Percentiles rank a stretch among this genome's conserved stretches.
These are phyloP conservation scores for Lolium perenne DNA, from an alignment of 176 grass and related monocot species.

Conservation along the genomic window DNA sequence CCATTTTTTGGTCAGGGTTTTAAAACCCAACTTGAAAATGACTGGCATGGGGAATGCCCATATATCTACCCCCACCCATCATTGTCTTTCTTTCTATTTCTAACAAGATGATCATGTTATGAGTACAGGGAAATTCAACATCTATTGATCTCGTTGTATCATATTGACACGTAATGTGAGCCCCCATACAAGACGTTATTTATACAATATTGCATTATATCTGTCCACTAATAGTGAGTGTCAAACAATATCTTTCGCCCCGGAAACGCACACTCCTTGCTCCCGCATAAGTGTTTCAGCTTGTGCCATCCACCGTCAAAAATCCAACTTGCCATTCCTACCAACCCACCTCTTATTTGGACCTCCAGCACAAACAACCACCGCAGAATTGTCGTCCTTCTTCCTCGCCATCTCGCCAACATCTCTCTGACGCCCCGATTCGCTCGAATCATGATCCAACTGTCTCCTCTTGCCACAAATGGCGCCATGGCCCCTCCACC, in stretches of 20 bases:
- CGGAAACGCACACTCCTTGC: neutral
- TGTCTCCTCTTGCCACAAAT: neutral
- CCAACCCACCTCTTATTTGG: neutral
- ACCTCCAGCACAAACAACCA: too few relatives aligned
- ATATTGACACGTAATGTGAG: neutral
- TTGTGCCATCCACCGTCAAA: too few relatives aligned
- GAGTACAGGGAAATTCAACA: neutral
- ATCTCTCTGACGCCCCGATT: neutral
- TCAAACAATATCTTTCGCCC: too few relatives aligned
- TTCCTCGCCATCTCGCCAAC: neutral
- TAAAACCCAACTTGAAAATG: neutral
- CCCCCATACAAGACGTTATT: neutral
- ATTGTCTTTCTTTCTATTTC: neutral
- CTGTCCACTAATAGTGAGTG: rapidly evolving
- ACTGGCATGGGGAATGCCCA: neutral
- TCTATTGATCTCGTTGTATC: neutral
- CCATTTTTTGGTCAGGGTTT: neutral
- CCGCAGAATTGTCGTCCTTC: too few relatives aligned
- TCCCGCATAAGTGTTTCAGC: too few relatives aligned
- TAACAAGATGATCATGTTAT: neutral
- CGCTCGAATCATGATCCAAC: neutral
- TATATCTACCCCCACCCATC: neutral
- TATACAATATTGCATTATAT: neutral
- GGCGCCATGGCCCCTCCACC: rapidly evolving
- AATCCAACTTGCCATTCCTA: neutral